Conservation (phyloP, 805 yeast genomes). For the Hanseniaspora hatyaiensis region DNA sequence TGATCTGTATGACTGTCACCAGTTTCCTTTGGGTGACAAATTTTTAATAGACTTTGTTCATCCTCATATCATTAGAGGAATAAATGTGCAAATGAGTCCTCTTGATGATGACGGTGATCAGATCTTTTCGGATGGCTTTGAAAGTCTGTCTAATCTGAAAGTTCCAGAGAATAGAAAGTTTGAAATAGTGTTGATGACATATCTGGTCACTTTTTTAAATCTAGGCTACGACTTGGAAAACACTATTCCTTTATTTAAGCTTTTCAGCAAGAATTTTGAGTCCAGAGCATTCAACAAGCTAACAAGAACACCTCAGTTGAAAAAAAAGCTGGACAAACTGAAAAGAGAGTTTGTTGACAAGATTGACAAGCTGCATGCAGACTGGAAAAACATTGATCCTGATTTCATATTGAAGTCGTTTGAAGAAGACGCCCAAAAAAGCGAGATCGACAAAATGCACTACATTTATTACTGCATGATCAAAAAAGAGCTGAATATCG, state of each 20-base stretch:
- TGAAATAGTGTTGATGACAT: conserved; percentile 35
- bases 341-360: conserved; percentile 25
- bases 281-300: conserved; percentile 31
- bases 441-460: conserved; percentile 23
- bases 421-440: conserved; percentile 17
- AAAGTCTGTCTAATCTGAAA: conserved; percentile 23
- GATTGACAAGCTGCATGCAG: conserved; percentile 22
- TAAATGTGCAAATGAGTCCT: conserved; percentile 38
- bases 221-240: conserved; percentile 38
- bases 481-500: conserved; percentile 20
- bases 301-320: conserved; percentile 24
- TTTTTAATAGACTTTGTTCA: conserved; percentile 43
- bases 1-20: conserved; percentile 37
- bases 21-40: conserved; percentile 42
- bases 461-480: conserved; percentile 21
- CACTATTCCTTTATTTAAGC: conserved; percentile 30
- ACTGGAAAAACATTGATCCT: conserved; percentile 21
- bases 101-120: conserved; percentile 23
- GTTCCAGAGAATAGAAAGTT: conserved; percentile 30
- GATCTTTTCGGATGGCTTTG: conserved; percentile 19
- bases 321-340: conserved; percentile 22
- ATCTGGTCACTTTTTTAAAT: conserved; percentile 40
- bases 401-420: neutral
- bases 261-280: conserved; percentile 35
- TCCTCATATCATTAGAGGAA: conserved; percentile 45